A percentile compares a stretch with the other conserved stretches of the same genome.
phyloP scores from a whole-genome alignment of 495 filamentous ascomycete genomes.

The Elaphomyces granulatus region DNA sequence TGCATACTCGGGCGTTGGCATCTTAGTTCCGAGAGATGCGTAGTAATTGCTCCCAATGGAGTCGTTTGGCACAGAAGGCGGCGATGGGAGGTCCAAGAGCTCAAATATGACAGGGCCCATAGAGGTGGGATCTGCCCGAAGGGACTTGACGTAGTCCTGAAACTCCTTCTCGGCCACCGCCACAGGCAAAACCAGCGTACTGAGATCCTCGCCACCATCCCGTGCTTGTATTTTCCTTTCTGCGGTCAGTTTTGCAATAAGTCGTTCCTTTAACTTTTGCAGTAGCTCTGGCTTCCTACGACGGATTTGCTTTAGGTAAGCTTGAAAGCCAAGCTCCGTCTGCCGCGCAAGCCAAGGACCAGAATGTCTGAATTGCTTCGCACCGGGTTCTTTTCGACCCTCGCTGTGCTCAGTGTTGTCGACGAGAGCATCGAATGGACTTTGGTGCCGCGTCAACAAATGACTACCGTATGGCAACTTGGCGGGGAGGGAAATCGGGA shows the following conservation, averaged over 20 bases:
- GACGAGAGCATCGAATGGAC: slow-evolving; percentile 34
- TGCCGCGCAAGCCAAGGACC: slow-evolving; percentile 77
- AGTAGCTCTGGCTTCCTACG: slow-evolving; percentile 46
- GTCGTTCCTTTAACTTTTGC: slow-evolving; percentile 38
- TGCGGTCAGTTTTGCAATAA: slow-evolving; percentile 27
- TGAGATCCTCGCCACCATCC: slow-evolving; percentile 32
- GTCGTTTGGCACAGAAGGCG: slow-evolving; percentile 24
- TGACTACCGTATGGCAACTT: slow-evolving; percentile 6
- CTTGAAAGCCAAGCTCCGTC: slow-evolving; percentile 54
- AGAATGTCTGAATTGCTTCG: slow-evolving; percentile 28
- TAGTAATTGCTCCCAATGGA: slow-evolving; percentile 24
- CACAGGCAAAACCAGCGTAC: slow-evolving; percentile 13
- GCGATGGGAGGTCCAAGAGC: slow-evolving; percentile 35
- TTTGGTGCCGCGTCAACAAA: slow-evolving; percentile 17
- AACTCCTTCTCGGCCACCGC: slow-evolving; percentile 48
- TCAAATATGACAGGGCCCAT: slow-evolving; percentile 32
- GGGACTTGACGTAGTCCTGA: slow-evolving; percentile 40
- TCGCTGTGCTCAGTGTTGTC: slow-evolving; percentile 34
- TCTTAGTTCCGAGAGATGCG: slow-evolving; percentile 22
- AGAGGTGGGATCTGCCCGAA: slow-evolving; percentile 39
- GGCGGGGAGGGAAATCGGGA: slow-evolving; percentile 44
- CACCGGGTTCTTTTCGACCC: slow-evolving; percentile 15
- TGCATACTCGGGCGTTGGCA: slow-evolving; percentile 37
- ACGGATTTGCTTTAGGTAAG: slow-evolving; percentile 50
- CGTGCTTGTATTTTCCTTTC: slow-evolving; percentile 28